These are phyloP conservation scores for Onygenales sp. DNA, from an alignment of 2,329 filamentous ascomycete genomes.

Conservation along the genomic window DNA sequence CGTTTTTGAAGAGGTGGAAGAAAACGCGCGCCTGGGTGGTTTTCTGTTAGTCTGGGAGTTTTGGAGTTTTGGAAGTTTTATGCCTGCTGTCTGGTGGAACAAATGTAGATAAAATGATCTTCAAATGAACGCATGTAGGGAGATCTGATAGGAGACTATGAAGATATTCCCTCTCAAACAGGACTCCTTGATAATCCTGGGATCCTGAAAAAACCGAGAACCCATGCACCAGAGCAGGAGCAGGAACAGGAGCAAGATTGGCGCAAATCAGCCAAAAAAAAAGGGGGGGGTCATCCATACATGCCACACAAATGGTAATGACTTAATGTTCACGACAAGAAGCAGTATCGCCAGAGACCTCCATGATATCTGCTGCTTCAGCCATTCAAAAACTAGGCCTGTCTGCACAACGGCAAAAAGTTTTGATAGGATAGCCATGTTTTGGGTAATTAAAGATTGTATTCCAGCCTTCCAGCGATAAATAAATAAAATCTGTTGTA, in stretches of 20 bases:
- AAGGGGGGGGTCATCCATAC: conserved; percentile 36
- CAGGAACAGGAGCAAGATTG: neutral
- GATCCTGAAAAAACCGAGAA: conserved; percentile 27
- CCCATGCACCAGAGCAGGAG: conserved; percentile 15
- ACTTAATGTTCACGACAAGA: conserved; percentile 61
- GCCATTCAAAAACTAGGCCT: neutral
- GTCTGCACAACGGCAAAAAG: neutral
- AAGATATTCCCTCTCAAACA: neutral
- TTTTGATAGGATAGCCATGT: neutral
- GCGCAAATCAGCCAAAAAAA: neutral
- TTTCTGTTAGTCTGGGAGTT: neutral
- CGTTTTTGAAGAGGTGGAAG: conserved; percentile 48
- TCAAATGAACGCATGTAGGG: neutral
- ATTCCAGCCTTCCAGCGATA: neutral
- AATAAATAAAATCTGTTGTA: no score
- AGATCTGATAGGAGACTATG: neutral
- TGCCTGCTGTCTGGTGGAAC: no score
- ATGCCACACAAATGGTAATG: conserved; percentile 65
- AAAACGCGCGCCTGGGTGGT: conserved; percentile 46
- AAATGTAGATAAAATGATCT: neutral
- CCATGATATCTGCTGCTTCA: conserved; percentile 17
- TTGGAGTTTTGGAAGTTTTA: neutral
- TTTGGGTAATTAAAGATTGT: neutral
- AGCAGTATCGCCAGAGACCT: conserved; percentile 39
- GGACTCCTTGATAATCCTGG: conserved; percentile 3